Percentiles rank a stretch among this genome's conserved stretches.
Evolutionary conservation across 257 asterid genomes (phyloP).

Genomic region (Salvia miltiorrhiza): DNA sequence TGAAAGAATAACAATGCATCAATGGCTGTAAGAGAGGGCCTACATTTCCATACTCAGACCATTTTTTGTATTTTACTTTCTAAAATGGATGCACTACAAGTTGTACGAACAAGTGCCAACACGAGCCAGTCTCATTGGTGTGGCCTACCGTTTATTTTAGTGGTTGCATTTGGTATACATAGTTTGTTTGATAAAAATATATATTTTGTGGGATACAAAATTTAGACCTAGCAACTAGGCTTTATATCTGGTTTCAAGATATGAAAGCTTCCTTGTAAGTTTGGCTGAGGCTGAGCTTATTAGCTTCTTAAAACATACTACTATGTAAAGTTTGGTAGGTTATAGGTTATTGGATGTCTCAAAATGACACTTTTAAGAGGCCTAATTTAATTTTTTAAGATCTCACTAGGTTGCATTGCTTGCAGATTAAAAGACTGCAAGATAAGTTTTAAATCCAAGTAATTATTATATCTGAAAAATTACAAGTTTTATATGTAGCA

Average conservation of each 20-base stretch:
- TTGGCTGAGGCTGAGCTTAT: neutral
- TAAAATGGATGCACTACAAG: neutral
- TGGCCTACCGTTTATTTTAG: neutral
- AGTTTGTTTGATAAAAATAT: neutral
- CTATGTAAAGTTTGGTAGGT: neutral
- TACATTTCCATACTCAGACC: conserved; percentile 12
- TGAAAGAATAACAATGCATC: neutral
- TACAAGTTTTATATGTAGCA: neutral
- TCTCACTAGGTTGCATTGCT: neutral
- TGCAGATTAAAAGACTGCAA: neutral
- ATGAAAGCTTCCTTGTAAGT: neutral
- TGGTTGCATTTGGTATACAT: neutral
- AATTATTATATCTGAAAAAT: neutral
- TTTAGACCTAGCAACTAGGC: neutral
- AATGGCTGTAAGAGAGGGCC: conserved; percentile 22
- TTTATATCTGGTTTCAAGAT: neutral
- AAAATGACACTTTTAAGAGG: neutral
- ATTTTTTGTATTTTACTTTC: neutral
- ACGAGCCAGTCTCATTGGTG: neutral
- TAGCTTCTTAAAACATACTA: neutral
- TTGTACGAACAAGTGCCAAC: conserved; percentile 13
- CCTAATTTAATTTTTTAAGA: neutral
- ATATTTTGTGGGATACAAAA: conserved; percentile 4
- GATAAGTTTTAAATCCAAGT: neutral
- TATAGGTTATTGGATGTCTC: neutral